Evolutionary conservation across 23 red algal genomes (phyloP), one percentile per base, ranked within the genome.

Genomic region (Gracilariopsis chorda): DNA sequence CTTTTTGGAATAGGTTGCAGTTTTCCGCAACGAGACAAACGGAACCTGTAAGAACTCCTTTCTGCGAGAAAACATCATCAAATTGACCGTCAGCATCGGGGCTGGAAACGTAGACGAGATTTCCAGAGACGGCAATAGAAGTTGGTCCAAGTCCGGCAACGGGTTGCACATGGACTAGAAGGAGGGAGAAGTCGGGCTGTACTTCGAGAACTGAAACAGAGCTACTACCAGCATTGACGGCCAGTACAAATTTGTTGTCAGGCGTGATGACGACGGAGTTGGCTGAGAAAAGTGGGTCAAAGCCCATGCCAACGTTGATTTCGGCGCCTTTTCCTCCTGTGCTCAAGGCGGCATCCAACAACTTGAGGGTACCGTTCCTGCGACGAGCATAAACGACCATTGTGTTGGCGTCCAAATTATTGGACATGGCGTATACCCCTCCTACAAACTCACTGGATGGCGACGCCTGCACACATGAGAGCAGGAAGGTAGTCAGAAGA

Each of bases 141-240:
- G 19, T 33, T 6, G 78, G 78, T 20, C 78, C 78, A 42, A 57
- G 35, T 36, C 78, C 78, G 53, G 49, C 25, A 32, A 82, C 78
- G 20, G 21, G 21, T 25, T 58, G 78, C 27, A 82, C 55, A 58
- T 42, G 48, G 16, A 43, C 48, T 13, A 58, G 49, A 39, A 25
- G 40, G 23, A 82, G 78, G 19, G 48, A 49, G 78, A 82, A 82
- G 78, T 82, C 78, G 6, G 44, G 55, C 5, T 39, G 51, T 20
- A 82, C 53, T 58, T 62, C 33, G 48, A 82, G 59, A 11, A 82
- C 78, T 61, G 78, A 82, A 12, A 82, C 55, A 37, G 78, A 82
- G 12, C 32, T 59, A 58, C 78, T 82, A 13, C 78, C 78, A 56
- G 78, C 78, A 57, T 82, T 82, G 47, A 82, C 78, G 7, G 13